Conservation (phyloP, 2,329 filamentous ascomycete species). For the Monilinia fructigena region DNA sequence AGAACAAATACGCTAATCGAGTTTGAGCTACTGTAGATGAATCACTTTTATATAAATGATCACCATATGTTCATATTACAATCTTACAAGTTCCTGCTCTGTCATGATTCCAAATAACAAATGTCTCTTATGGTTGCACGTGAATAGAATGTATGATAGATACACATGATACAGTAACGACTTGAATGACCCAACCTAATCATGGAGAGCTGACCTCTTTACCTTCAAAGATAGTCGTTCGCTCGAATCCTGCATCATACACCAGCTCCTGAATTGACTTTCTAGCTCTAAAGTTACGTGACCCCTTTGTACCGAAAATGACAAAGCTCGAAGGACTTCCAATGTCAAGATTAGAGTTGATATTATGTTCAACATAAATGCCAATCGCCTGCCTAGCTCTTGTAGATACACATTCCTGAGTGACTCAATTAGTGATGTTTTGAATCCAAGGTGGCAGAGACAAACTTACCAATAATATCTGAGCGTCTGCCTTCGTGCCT, state of each 20-base stretch:
- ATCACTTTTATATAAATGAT: not conserved
- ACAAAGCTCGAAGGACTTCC: constrained; percentile 37
- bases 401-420: constrained; percentile 38
- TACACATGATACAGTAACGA: constrained; percentile 4
- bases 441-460: not conserved
- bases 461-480: constrained; percentile 55
- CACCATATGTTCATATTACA: not conserved
- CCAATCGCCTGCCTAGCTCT: constrained; percentile 39
- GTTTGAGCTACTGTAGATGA: not conserved
- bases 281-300: constrained; percentile 31
- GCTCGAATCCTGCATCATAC: constrained; percentile 35
- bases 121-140: constrained; percentile 17
- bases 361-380: constrained; percentile 20
- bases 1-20: not conserved
- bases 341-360: constrained; percentile 28
- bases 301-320: constrained; percentile 31
- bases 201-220: constrained; percentile 21
- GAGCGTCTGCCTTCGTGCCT: constrained; percentile 58
- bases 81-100: not conserved
- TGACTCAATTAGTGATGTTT: constrained; percentile 20
- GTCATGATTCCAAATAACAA: not conserved
- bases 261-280: constrained; percentile 37
- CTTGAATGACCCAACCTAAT: not conserved
- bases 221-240: constrained; percentile 35
- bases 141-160: constrained; percentile 9